Evolutionary conservation across 2,329 filamentous ascomycete genomes (phyloP).

Genomic region (Colletotrichum lentis): DNA sequence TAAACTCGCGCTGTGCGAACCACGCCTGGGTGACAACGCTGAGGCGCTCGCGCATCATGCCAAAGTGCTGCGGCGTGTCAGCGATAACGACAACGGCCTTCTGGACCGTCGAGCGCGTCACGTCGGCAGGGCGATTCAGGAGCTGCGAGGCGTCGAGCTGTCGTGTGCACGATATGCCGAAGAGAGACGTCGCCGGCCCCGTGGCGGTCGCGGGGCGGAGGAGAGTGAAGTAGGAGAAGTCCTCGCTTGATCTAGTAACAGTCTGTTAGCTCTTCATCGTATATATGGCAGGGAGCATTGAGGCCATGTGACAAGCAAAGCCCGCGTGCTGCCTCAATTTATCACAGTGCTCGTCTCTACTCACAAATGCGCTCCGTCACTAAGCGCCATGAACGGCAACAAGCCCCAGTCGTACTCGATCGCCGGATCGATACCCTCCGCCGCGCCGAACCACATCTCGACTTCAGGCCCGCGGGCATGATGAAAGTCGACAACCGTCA

Average conservation of each 20-base stretch:
- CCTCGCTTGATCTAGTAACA: constrained; percentile 79
- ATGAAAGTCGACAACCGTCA: constrained; percentile 84
- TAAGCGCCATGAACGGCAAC: constrained; percentile 95
- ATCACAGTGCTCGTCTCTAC: constrained; percentile 46
- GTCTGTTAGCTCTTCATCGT: constrained; percentile 15
- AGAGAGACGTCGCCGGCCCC: constrained; percentile 78
- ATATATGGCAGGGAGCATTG: not conserved
- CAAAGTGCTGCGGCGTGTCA: constrained; percentile 88
- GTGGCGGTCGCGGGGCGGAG: constrained; percentile 66
- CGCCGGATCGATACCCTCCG: constrained; percentile 80
- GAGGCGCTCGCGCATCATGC: constrained; percentile 87
- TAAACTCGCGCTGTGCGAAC: constrained; percentile 95
- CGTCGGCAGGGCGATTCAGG: constrained; percentile 81
- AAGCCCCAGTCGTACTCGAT: constrained; percentile 87
- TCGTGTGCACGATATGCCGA: constrained; percentile 93
- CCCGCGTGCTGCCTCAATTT: constrained; percentile 6
- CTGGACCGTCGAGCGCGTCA: constrained; percentile 96
- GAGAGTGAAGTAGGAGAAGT: constrained; percentile 98
- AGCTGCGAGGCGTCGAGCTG: constrained; percentile 85
- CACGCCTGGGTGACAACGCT: constrained; percentile 92
- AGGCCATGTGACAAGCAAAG: not conserved
- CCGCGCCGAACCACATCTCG: constrained; percentile 84
- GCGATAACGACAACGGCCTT: constrained; percentile 97
- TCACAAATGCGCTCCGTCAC: constrained; percentile 93
- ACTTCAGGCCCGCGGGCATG: constrained; percentile 91